phyloP scores from a whole-genome alignment of 2,329 filamentous ascomycete species.

The Clonostachys sp. region DNA sequence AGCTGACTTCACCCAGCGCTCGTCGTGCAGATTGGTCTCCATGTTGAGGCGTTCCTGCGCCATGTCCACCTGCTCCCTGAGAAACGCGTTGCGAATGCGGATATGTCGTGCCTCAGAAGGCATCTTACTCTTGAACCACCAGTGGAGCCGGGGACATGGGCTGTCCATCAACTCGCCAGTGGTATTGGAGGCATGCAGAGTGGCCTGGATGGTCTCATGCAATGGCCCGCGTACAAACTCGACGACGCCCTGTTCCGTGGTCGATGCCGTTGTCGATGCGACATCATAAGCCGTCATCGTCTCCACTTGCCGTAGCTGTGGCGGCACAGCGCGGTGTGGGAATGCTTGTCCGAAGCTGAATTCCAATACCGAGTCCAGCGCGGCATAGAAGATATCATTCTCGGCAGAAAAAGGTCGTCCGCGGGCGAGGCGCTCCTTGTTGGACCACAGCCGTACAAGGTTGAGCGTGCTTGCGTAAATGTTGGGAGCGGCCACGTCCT shows the following conservation, averaged over 20 bases:
- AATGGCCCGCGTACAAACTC: slow-evolving; percentile 14
- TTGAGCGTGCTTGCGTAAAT: slow-evolving; percentile 21
- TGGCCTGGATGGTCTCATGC: slow-evolving; percentile 8
- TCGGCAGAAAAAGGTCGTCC: slow-evolving; percentile 16
- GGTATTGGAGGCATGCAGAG: slow-evolving; percentile 1
- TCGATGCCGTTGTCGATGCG: neutral
- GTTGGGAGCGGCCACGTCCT: slow-evolving; percentile 20
- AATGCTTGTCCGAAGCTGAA: slow-evolving; percentile 21
- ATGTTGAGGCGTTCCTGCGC: slow-evolving; percentile 1
- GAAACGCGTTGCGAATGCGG: neutral
- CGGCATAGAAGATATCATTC: slow-evolving; percentile 21
- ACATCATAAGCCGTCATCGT: neutral
- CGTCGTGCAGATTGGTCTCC: neutral
- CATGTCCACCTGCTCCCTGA: slow-evolving; percentile 3
- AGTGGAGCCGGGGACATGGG: neutral
- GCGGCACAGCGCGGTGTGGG: slow-evolving; percentile 12
- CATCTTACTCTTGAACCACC: slow-evolving; percentile 1
- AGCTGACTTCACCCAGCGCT: slow-evolving; percentile 11
- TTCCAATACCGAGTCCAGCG: slow-evolving; percentile 22
- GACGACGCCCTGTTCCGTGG: neutral
- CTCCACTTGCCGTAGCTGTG: slow-evolving; percentile 8
- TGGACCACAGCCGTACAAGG: slow-evolving; percentile 25
- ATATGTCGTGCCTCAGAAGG: neutral
- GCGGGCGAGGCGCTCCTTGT: slow-evolving; percentile 20
- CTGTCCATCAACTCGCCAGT: neutral